Conservation (phyloP, 2,329 filamentous ascomycete species). For the Aspergillus fischeri region DNA sequence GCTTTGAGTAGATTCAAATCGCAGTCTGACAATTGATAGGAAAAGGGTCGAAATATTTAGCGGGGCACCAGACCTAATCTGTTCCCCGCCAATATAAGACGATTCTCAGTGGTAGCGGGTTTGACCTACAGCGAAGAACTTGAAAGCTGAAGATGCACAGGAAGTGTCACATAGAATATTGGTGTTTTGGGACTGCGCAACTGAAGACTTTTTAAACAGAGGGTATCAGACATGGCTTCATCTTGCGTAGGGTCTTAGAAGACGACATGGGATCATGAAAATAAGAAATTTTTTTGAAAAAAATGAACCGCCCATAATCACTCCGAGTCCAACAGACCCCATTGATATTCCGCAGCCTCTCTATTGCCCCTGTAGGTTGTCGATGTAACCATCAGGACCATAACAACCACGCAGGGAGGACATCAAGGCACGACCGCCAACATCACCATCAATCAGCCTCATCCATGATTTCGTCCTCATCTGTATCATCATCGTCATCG, state of each 20-base stretch:
- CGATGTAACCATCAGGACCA: no score
- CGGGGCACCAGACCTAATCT: not conserved
- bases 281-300: not conserved
- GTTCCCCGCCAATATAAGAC: not conserved
- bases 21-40: not conserved
- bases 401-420: no score
- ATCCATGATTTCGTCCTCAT: constrained; percentile 1
- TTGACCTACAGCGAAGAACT: no score
- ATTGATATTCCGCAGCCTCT: no score
- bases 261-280: not conserved
- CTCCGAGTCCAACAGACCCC: not conserved
- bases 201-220: not conserved
- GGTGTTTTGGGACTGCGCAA: not conserved
- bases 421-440: no score
- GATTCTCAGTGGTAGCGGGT: not conserved
- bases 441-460: constrained; percentile 1
- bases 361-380: no score
- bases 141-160: no score
- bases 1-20: not conserved
- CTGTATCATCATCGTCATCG: constrained; percentile 1
- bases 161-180: no score
- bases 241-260: not conserved
- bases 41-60: not conserved
- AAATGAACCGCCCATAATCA: not conserved
- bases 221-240: not conserved